Percentiles rank a stretch among this genome's conserved stretches.
Evolutionary conservation across 2,329 filamentous ascomycete genomes (phyloP).

Genomic region (Xylaria sp.): DNA sequence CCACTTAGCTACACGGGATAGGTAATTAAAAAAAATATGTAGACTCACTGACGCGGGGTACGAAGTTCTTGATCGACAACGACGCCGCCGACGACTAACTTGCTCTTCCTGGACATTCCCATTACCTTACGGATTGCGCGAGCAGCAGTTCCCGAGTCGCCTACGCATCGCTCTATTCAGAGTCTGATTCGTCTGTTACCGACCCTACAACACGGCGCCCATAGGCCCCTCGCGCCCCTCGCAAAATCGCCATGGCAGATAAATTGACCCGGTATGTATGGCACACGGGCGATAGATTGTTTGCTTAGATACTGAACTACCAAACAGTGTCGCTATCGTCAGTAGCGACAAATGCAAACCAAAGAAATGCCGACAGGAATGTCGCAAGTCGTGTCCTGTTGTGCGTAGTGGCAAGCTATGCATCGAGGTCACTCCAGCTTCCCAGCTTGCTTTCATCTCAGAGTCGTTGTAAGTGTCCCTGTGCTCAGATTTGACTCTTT

Average conservation of each 20-base stretch:
- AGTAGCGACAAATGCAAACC: slow-evolving; percentile 10
- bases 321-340: slow-evolving; percentile 9
- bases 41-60: neutral
- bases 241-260: slow-evolving; percentile 3
- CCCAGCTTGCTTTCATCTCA: slow-evolving; percentile 3
- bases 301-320: slow-evolving; percentile 1
- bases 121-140: too few relatives aligned
- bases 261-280: slow-evolving; percentile 11
- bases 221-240: neutral
- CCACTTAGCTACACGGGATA: too few relatives aligned
- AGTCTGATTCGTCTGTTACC: neutral
- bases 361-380: slow-evolving; percentile 9
- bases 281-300: neutral
- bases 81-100: neutral
- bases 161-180: neutral
- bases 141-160: too few relatives aligned
- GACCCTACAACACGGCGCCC: neutral
- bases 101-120: neutral
- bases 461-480: slow-evolving; percentile 5
- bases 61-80: neutral
- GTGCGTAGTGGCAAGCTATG: slow-evolving; percentile 7
- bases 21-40: neutral
- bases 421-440: slow-evolving; percentile 5
- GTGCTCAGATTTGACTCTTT: neutral
- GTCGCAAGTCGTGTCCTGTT: slow-evolving; percentile 9